Evolutionary conservation across 768 basidiomycete genomes (phyloP), one percentile per base, ranked within the genome.

Genomic region (Tylopilus sp.): DNA sequence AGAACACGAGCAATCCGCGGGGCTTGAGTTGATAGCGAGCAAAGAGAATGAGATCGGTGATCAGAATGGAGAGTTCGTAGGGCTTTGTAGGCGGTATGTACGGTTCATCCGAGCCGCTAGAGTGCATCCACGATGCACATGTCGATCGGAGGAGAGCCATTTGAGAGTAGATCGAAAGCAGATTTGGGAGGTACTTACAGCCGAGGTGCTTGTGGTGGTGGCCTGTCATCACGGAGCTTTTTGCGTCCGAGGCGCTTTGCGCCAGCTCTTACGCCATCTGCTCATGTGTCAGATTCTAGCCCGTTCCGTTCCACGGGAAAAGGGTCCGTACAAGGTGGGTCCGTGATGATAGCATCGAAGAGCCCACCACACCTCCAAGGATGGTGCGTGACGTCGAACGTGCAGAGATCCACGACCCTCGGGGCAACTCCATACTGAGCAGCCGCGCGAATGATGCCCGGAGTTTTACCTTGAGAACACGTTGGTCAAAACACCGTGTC

Each of bases 341-440:
- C 94, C 0, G 94, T 95, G 30, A 97, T 73, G 54, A 98, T 94
- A 1, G 95, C 92, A 61, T 99, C 97, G 56, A 99, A 91, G 26
- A 98, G 69, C 9, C 79, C 86, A 7, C 95, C 97, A 56, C 87
- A 83, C 55, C 97, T 74, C 86, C 88, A 92, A 0, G 95, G 92
- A 64, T 91, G 81, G 30, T 76, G 77, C 0, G 95, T 98, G n/a
- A 98, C 75, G 61, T 99, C 97, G 59, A 95, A 98, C 0, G 92
- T 94, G 61, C 85, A 80, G 12, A 91, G 80, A 64, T 97, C 95
- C 21, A 97, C 55, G 57, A 99, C 81, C 22, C 81, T 77, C 28
- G 80, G 71, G 2, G 75, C 73, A 2, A 92, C 78, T 2, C 88
- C 90, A 58, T 98, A 99, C 59, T 95, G 92, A 4, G 74, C 71